Evolutionary conservation across 2,329 filamentous ascomycete genomes (phyloP), one percentile per base, ranked within the genome.

Genomic region (Xylaria digitata): DNA sequence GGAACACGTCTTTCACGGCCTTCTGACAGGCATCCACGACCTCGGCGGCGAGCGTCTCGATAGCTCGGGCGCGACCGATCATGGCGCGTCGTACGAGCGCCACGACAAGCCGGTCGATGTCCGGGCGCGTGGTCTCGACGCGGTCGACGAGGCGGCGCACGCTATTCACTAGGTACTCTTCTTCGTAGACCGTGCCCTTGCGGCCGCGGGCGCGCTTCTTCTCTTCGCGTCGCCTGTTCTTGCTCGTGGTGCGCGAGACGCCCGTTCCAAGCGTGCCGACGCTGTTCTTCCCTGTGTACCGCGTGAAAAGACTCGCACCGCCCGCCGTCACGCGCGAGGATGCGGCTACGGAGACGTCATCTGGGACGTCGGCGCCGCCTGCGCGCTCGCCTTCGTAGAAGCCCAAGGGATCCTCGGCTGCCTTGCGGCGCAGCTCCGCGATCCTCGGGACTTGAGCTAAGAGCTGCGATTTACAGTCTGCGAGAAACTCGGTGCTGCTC

Each of bases 111-210:
- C 89, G 82, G 75, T 89, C 86, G 0, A 93, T 87, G 77, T 99
- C 96, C 0, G 87, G 85, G 57, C 89, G 86, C 2, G 90, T 86
- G 23, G 84, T 84, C 78, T 94, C 93, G 23, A 97, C 88, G 42
- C 94, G 86, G 78, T 97, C 93, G 15, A 97, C 87, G 40, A 99
- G 84, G 26, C 96, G 85, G 13, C 90, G 87, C 42, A 98, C 89
- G 72, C 91, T 95, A 78, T 94, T 96, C 65, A 97, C 90, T 5
- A 99, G 87, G 78, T 99, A 99, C 79, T 98, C 96, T 77, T 98
- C 95, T 79, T 99, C 96, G 79, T 99, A 99, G 5, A 99, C 92
- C 17, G 93, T 97, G 11, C 96, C 96, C 83, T 98, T 98, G 78
- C 97, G 95, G 26, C 96, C 96, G 7, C 93, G 85, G 0, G 96